phyloP scores from a whole-genome alignment of 805 yeast genomes.

The Candida krabiensis region DNA sequence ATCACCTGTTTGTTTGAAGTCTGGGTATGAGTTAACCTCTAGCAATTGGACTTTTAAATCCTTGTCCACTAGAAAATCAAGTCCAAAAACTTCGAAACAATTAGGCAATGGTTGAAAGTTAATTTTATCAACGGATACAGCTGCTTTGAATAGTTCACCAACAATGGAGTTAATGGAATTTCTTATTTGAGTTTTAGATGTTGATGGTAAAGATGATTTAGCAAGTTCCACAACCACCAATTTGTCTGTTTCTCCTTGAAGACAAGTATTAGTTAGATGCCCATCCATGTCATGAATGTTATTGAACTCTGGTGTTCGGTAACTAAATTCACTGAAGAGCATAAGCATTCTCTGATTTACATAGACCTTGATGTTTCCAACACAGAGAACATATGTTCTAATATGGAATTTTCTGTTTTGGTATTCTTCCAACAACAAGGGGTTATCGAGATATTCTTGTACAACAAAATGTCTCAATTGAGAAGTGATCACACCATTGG shows the following conservation, averaged over 20 bases:
- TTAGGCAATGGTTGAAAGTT: conserved; percentile 80
- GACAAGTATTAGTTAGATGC: conserved; percentile 92
- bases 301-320: conserved; percentile 33
- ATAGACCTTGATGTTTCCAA: conserved; percentile 72
- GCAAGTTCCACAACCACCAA: conserved; percentile 64
- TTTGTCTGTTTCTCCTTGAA: conserved; percentile 50
- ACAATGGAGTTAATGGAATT: conserved; percentile 59
- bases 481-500: conserved; percentile 73
- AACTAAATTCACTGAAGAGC: conserved; percentile 67
- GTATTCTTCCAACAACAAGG: conserved; percentile 63
- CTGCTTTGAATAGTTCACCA: conserved; percentile 77
- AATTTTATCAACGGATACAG: conserved; percentile 73
- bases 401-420: conserved; percentile 81
- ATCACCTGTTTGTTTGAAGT: conserved; percentile 92
- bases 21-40: conserved; percentile 94
- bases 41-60: conserved; percentile 57
- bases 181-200: conserved; percentile 43
- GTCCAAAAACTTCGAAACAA: conserved; percentile 85
- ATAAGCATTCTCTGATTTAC: conserved; percentile 82
- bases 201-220: conserved; percentile 40
- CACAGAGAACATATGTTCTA: conserved; percentile 76
- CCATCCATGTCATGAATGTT: conserved; percentile 53
- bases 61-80: conserved; percentile 77
- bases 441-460: conserved; percentile 73
- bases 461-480: conserved; percentile 89